These are phyloP conservation scores for Amphicarpaea edgeworthii DNA, from an alignment of 306 rosid genomes.

Conservation along the genomic window DNA sequence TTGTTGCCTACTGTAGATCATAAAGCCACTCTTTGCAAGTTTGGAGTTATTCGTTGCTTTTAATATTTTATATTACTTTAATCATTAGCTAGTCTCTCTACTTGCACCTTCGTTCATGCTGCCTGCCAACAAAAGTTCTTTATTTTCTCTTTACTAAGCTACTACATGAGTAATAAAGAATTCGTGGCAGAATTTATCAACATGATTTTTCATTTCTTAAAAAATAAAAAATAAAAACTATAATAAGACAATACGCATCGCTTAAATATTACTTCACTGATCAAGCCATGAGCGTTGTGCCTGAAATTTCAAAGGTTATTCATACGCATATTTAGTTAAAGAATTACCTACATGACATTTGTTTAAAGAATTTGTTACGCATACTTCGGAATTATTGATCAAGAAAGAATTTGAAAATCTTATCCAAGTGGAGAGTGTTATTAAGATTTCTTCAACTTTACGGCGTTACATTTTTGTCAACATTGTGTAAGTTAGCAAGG, in stretches of 20 bases:
- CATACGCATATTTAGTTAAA: no score
- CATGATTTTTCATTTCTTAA: background rate
- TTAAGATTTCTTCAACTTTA: background rate
- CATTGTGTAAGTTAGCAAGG: background rate
- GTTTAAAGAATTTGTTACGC: background rate
- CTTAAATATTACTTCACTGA: no score
- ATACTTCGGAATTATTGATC: no score
- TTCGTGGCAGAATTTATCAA: background rate
- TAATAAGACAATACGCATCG: background rate
- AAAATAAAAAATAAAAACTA: no score
- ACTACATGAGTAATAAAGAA: background rate
- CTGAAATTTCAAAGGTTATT: background rate
- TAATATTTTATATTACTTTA: slow-evolving; percentile 41
- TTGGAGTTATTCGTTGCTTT: slow-evolving; percentile 44
- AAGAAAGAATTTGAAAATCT: no score
- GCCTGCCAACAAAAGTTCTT: background rate
- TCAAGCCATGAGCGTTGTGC: background rate
- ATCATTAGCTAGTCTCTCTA: slow-evolving; percentile 47
- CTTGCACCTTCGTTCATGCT: slow-evolving; percentile 21
- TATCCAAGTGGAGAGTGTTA: no score
- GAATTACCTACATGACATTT: background rate
- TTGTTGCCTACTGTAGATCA: slow-evolving; percentile 36
- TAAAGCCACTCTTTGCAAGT: slow-evolving; percentile 40
- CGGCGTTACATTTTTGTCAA: background rate
- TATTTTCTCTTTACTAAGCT: background rate